phyloP scores from a whole-genome alignment of 352 stramenopile species.

The Achlya hypogyna region DNA sequence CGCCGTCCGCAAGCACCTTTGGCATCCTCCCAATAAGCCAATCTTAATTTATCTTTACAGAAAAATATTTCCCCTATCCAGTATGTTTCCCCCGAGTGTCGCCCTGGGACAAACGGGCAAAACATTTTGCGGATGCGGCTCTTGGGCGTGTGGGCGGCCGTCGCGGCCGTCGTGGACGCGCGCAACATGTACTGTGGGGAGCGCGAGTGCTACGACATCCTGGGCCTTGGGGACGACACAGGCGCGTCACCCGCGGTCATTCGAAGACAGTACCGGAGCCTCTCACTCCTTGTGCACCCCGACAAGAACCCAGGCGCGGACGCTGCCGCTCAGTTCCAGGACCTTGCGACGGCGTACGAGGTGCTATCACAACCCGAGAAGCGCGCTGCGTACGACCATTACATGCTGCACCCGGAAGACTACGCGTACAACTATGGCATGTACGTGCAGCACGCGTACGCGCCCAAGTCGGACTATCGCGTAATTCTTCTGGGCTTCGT shows the following conservation, averaged over 20 bases:
- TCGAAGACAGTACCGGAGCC: slow-evolving; percentile 90
- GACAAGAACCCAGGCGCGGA: slow-evolving; percentile 92
- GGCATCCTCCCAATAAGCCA: too few species aligned
- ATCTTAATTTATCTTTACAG: too few species aligned
- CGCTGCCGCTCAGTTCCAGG: slow-evolving; percentile 22
- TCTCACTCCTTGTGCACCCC: slow-evolving; percentile 91
- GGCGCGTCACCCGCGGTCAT: slow-evolving; percentile 67
- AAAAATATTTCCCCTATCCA: too few species aligned
- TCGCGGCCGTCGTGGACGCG: neutral
- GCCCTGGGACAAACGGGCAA: neutral
- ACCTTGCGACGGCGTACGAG: slow-evolving; percentile 39
- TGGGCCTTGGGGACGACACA: neutral
- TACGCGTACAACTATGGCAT: slow-evolving; percentile 16
- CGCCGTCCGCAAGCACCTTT: too few species aligned
- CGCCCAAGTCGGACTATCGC: slow-evolving; percentile 1
- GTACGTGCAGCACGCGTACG: slow-evolving; percentile 8
- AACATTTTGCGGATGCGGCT: neutral
- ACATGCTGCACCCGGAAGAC: slow-evolving; percentile 21
- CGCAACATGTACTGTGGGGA: slow-evolving; percentile 12
- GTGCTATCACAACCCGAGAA: slow-evolving; percentile 69
- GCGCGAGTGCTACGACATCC: slow-evolving; percentile 13
- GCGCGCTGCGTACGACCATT: slow-evolving; percentile 63
- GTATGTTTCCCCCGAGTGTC: neutral
- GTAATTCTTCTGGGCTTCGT: neutral
- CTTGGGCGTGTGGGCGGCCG: neutral